These are phyloP conservation scores for Botryobasidium botryosum DNA, from an alignment of 768 basidiomycete species.

Conservation along the genomic window DNA sequence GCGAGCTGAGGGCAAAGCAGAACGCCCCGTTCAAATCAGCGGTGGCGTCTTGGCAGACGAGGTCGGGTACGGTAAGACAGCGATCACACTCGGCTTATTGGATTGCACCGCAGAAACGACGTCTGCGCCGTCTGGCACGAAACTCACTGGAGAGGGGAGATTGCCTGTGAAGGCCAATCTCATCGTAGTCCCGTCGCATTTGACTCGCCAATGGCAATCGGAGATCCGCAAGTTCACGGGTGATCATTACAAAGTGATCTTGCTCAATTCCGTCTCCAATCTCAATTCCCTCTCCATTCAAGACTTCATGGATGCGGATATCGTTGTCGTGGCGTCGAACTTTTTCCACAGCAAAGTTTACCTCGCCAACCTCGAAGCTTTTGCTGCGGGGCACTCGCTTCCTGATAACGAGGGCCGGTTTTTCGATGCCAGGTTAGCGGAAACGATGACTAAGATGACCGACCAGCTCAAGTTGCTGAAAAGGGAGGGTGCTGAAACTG, in stretches of 20 bases:
- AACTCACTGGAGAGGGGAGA: constrained; percentile 37
- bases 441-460: constrained; percentile 37
- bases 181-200: constrained; percentile 76
- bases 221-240: constrained; percentile 73
- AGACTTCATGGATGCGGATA: constrained; percentile 63
- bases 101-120: constrained; percentile 47
- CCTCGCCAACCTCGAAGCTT: constrained; percentile 51
- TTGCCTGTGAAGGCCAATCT: constrained; percentile 69
- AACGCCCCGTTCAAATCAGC: constrained; percentile 52
- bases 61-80: constrained; percentile 95
- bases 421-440: constrained; percentile 69
- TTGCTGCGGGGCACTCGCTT: constrained; percentile 50
- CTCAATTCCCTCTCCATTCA: constrained; percentile 59
- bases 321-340: constrained; percentile 71
- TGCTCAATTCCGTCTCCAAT: constrained; percentile 49
- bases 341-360: constrained; percentile 70
- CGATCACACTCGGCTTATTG: constrained; percentile 80
- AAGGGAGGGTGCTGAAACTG: constrained; percentile 43
- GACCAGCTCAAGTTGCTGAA: constrained; percentile 52
- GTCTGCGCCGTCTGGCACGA: constrained; percentile 10
- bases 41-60: constrained; percentile 92
- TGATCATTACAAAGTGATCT: constrained; percentile 39
- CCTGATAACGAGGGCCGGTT: constrained; percentile 64
- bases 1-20: constrained; percentile 86
- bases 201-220: constrained; percentile 77